Conservation (phyloP, 2,329 filamentous ascomycete species). For the Sporothrix pseudoabietina region DNA sequence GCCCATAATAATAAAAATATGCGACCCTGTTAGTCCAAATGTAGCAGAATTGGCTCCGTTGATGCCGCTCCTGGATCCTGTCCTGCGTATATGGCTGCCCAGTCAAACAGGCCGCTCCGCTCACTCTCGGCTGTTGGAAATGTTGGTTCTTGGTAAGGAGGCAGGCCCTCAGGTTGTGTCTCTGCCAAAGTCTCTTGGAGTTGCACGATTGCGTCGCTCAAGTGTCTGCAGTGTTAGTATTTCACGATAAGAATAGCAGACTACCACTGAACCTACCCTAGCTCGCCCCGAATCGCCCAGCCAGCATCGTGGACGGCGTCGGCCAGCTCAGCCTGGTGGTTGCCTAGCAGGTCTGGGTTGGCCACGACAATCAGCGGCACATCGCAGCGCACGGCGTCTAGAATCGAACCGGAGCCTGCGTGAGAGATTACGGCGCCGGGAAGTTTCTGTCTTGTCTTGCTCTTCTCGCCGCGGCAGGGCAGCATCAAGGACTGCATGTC, state of each 20-base stretch:
- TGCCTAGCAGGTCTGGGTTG: slow-evolving; percentile 78
- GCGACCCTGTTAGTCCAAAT: slow-evolving; percentile 25
- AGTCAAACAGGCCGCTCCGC: slow-evolving; percentile 42
- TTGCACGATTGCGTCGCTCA: slow-evolving; percentile 37
- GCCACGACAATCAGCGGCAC: slow-evolving; percentile 86
- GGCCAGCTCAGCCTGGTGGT: slow-evolving; percentile 89
- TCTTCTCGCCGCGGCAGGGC: slow-evolving; percentile 48
- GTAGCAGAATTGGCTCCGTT: slow-evolving; percentile 19
- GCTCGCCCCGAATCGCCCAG: slow-evolving; percentile 72
- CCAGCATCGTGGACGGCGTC: slow-evolving; percentile 71
- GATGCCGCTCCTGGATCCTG: background rate
- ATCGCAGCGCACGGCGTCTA: slow-evolving; percentile 75
- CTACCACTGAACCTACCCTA: slow-evolving; percentile 56
- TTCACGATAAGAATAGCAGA: background rate
- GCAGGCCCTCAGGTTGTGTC: slow-evolving; percentile 35
- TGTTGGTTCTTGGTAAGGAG: slow-evolving; percentile 37
- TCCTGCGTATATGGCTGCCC: slow-evolving; percentile 35
- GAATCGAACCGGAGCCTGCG: slow-evolving; percentile 86
- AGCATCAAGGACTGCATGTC: slow-evolving; percentile 63
- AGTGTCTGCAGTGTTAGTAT: slow-evolving; percentile 32
- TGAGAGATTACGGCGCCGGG: slow-evolving; percentile 84
- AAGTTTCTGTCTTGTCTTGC: slow-evolving; percentile 40
- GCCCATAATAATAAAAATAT: background rate
- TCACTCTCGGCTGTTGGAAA: slow-evolving; percentile 40
- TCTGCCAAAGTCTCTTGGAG: slow-evolving; percentile 33